A percentile compares a stretch with the other conserved stretches of the same genome.
Evolutionary conservation across 148 eudicot genomes (phyloP).

Genomic region (Silene uniflora): DNA sequence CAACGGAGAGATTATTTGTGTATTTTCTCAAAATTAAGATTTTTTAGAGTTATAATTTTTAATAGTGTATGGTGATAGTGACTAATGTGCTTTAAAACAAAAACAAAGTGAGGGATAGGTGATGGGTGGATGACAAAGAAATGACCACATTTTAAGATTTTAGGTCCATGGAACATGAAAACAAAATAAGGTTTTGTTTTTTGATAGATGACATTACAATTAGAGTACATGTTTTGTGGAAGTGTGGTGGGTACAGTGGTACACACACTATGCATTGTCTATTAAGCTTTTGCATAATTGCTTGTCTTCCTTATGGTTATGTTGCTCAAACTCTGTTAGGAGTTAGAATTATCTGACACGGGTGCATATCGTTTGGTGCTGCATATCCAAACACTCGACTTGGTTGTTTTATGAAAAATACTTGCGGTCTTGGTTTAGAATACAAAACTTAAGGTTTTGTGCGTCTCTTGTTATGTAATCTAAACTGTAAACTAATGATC

Average conservation of each 20-base stretch:
- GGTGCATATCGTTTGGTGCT: too few relatives aligned
- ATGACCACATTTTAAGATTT: background rate
- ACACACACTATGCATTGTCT: background rate
- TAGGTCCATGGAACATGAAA: background rate
- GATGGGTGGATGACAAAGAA: slow-evolving; percentile 2
- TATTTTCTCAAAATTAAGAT: too few relatives aligned
- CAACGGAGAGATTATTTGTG: too few relatives aligned
- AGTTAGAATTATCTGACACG: too few relatives aligned
- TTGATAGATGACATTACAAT: background rate
- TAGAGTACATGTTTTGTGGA: background rate
- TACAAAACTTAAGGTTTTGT: too few relatives aligned
- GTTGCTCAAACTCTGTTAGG: too few relatives aligned
- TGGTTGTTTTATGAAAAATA: too few relatives aligned
- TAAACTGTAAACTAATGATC: too few relatives aligned
- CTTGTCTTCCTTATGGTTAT: background rate
- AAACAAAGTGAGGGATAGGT: slow-evolving; percentile 8
- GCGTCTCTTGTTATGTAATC: too few relatives aligned
- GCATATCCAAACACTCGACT: too few relatives aligned
- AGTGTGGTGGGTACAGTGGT: background rate
- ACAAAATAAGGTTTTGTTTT: background rate
- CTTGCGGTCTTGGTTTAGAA: too few relatives aligned
- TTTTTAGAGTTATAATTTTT: too few relatives aligned
- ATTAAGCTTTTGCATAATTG: background rate
- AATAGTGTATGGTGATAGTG: background rate
- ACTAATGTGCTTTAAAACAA: background rate